phyloP scores from a whole-genome alignment of 2,329 filamentous ascomycete species.

The Metarhizium rileyi region DNA sequence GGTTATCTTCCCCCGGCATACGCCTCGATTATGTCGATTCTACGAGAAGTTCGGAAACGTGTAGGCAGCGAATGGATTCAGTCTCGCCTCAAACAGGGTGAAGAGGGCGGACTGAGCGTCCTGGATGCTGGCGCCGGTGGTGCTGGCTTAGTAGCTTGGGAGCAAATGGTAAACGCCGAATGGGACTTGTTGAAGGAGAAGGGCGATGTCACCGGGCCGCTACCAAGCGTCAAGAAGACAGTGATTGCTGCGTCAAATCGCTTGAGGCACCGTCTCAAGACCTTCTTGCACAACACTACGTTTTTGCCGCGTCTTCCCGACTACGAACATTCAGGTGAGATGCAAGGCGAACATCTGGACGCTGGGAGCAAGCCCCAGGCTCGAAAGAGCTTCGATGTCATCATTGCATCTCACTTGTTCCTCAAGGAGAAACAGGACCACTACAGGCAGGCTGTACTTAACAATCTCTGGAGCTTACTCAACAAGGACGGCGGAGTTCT shows the following conservation, averaged over 20 bases:
- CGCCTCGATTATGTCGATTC: slow-evolving; percentile 53
- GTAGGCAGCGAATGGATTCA: slow-evolving; percentile 63
- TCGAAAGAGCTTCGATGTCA: slow-evolving; percentile 77
- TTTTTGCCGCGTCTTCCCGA: slow-evolving; percentile 90
- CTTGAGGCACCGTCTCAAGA: slow-evolving; percentile 65
- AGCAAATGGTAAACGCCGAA: slow-evolving; percentile 70
- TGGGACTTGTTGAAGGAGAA: slow-evolving; percentile 60
- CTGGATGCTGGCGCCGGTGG: slow-evolving; percentile 69
- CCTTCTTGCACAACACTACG: slow-evolving; percentile 76
- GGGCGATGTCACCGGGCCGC: slow-evolving; percentile 28
- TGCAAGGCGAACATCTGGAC: slow-evolving; percentile 49
- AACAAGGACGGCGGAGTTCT: slow-evolving; percentile 79
- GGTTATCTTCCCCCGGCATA: slow-evolving; percentile 63
- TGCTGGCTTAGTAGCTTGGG: slow-evolving; percentile 64
- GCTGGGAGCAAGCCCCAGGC: slow-evolving; percentile 42
- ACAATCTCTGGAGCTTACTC: slow-evolving; percentile 83
- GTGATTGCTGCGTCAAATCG: slow-evolving; percentile 69
- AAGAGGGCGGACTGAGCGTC: slow-evolving; percentile 48
- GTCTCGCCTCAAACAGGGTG: slow-evolving; percentile 48
- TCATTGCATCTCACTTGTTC: slow-evolving; percentile 79
- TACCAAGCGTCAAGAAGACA: slow-evolving; percentile 62
- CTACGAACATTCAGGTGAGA: slow-evolving; percentile 57
- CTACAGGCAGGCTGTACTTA: slow-evolving; percentile 65
- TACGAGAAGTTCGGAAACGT: slow-evolving; percentile 66
- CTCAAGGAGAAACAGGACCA: slow-evolving; percentile 68